Base-by-base conservation (phyloP, 148 eudicot species). In the Rhododendron vialii region DNA sequence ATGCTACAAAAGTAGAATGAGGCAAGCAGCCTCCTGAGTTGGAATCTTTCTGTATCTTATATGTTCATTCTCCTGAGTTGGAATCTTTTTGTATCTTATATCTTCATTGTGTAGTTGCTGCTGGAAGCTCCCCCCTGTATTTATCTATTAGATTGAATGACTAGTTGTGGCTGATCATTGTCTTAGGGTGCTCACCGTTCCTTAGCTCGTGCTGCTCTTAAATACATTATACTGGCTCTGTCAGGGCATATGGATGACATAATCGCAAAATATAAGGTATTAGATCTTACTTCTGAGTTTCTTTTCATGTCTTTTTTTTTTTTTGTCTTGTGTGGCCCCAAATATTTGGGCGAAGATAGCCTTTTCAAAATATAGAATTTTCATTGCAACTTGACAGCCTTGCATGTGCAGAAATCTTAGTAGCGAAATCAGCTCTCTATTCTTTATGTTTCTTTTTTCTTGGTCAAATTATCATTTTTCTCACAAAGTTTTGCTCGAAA, bases 161-260 rank as follows among this genome's bases (percentile, higher is more conserved):
- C 24, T 69, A 33, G 10, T 82, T 22, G 45, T 85, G 48, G 65
- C 48, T 82, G 45, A 38, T 17, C 30, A 79, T 24, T 90, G 13
- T 47, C 55, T 82, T 89, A 95, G 98, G 93, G 90, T 87, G 93
- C 91, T 74, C 92, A 85, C 47, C 81, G 77, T 82, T 85, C 94
- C 82, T 55, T 89, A 28, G 48, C 89, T 53, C 92, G 91, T 88
- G 95, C 95, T 86, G 95, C 96, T 53, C 91, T 95, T n/a, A 93
- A 91, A 86, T 95, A 92, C 47, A 87, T 95, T 69, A 84, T 94
- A 65, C 87, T 95, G 89, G 94, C 95, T 73, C 84, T 95, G 80
- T 93, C 98, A 85, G 98, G 98, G 65, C 87, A 89, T 88, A 90
- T 95, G 94, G 98, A 95, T 89, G 94, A 93, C 83, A 86, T 92